A percentile compares a stretch with the other conserved stretches of the same genome.
phyloP scores from a whole-genome alignment of 257 asterid species.

The Nicotiana tabacum region DNA sequence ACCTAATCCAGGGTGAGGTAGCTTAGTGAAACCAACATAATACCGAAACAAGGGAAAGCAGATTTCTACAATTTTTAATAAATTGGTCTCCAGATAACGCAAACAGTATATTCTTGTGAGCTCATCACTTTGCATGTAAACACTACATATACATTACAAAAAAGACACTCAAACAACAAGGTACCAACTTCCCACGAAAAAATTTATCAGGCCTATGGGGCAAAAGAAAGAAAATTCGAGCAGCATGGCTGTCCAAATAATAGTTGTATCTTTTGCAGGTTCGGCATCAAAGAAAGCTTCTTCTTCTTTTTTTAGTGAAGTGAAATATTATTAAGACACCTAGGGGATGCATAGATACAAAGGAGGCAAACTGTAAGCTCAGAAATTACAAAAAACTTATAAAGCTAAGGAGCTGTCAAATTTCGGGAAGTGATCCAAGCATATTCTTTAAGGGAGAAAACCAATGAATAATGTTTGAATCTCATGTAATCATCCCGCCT shows the following conservation, averaged over 20 bases:
- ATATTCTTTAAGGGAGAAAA: not conserved
- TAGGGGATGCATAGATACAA: not conserved
- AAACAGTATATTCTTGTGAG: not conserved
- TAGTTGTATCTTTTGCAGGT: not conserved
- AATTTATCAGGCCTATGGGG: not conserved
- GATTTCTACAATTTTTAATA: not conserved
- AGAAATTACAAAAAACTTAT: not conserved
- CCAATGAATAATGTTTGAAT: not conserved
- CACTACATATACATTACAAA: not conserved
- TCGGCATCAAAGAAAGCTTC: not conserved
- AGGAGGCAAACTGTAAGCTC: not conserved
- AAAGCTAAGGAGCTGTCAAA: constrained; percentile 1
- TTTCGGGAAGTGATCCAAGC: not conserved
- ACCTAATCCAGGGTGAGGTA: not conserved
- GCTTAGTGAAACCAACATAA: not conserved
- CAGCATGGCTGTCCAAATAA: not conserved
- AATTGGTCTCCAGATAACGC: not conserved
- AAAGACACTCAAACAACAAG: not conserved
- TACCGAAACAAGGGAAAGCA: not conserved
- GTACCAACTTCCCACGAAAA: not conserved
- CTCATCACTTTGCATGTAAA: not conserved
- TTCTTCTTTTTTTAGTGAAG: not conserved
- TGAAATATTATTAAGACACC: not conserved
- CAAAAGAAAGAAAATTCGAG: not conserved
- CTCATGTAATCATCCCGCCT: not conserved